These are phyloP conservation scores for Schizophyllum amplum DNA, from an alignment of 1,284 basidiomycete genomes.

Conservation along the genomic window DNA sequence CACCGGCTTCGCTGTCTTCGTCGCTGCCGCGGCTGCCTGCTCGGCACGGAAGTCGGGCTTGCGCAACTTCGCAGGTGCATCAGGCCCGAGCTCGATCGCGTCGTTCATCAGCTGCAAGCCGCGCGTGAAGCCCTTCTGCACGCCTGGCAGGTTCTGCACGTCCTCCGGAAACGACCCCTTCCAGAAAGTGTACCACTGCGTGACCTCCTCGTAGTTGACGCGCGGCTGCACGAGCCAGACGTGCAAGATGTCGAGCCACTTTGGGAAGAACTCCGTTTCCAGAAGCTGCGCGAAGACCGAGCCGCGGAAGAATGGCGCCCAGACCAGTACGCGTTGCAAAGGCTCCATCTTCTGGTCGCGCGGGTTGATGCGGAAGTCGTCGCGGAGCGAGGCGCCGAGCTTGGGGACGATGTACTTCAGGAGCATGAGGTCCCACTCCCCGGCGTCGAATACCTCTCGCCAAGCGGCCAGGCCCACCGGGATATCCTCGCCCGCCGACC, in stretches of 20 bases:
- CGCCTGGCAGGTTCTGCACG: conserved; percentile 54
- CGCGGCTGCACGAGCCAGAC: conserved; percentile 84
- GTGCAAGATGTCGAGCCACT: conserved; percentile 90
- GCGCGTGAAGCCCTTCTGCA: conserved; percentile 74
- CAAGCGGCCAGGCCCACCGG: conserved; percentile 70
- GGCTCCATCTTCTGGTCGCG: conserved; percentile 83
- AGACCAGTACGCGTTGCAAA: conserved; percentile 70
- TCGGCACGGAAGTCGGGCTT: conserved; percentile 55
- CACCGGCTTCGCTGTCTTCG: conserved; percentile 11
- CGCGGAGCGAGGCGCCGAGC: conserved; percentile 71
- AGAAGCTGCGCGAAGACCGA: conserved; percentile 77
- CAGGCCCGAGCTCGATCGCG: conserved; percentile 75
- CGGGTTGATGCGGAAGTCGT: conserved; percentile 84
- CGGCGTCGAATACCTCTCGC: conserved; percentile 70
- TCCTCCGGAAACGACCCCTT: conserved; percentile 69
- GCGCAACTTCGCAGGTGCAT: conserved; percentile 57
- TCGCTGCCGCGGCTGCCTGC: conserved; percentile 19
- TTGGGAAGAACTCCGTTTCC: conserved; percentile 90
- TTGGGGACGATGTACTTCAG: conserved; percentile 90
- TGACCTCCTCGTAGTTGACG: conserved; percentile 85
- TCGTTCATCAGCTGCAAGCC: conserved; percentile 90
- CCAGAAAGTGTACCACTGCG: conserved; percentile 90
- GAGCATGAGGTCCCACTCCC: conserved; percentile 88
- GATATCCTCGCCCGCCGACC: conserved; percentile 70
- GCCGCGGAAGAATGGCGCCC: conserved; percentile 66